Percentiles rank a stretch among this genome's conserved stretches.
These are phyloP conservation scores for Penicillium sclerotiorum DNA, from an alignment of 2,329 filamentous ascomycete species.

Conservation along the genomic window DNA sequence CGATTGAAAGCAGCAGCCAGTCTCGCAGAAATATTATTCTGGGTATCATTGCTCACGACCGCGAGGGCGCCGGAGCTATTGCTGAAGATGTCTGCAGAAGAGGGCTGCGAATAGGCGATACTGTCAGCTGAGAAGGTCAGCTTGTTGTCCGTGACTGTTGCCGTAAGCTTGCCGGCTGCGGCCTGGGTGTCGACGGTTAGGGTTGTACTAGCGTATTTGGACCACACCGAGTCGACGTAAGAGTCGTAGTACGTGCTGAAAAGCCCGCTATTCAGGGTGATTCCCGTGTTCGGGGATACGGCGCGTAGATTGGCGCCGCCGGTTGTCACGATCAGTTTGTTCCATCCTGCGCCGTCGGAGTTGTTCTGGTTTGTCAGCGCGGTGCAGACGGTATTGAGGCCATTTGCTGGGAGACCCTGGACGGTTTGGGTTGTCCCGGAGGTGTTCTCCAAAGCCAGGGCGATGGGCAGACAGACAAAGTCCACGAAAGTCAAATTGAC, in stretches of 20 bases:
- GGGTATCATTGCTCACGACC: conserved; percentile 45
- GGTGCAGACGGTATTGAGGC: conserved; percentile 58
- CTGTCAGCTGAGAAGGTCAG: conserved; percentile 51
- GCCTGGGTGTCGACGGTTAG: conserved; percentile 68
- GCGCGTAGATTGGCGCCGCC: conserved; percentile 45
- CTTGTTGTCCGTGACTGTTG: conserved; percentile 46
- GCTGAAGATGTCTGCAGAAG: conserved; percentile 65
- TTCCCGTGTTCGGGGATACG: conserved; percentile 48
- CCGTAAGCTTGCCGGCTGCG: conserved; percentile 56
- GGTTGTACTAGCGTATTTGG: conserved; percentile 46
- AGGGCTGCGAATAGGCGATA: conserved; percentile 59
- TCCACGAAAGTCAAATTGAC: conserved; percentile 76
- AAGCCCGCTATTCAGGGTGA: conserved; percentile 45
- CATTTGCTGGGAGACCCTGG: conserved; percentile 61
- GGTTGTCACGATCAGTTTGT: conserved; percentile 57
- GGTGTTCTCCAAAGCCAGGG: conserved; percentile 52
- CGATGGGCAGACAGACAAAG: conserved; percentile 69
- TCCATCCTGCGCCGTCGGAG: conserved; percentile 63
- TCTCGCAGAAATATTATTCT: conserved; percentile 70
- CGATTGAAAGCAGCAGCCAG: conserved; percentile 76
- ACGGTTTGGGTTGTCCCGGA: conserved; percentile 53
- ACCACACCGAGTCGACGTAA: conserved; percentile 57
- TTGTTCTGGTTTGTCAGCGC: conserved; percentile 58
- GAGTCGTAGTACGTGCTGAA: conserved; percentile 56
- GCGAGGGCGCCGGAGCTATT: conserved; percentile 66